Base-by-base conservation (phyloP, 345 rosid species). In the Combretum micranthum region DNA sequence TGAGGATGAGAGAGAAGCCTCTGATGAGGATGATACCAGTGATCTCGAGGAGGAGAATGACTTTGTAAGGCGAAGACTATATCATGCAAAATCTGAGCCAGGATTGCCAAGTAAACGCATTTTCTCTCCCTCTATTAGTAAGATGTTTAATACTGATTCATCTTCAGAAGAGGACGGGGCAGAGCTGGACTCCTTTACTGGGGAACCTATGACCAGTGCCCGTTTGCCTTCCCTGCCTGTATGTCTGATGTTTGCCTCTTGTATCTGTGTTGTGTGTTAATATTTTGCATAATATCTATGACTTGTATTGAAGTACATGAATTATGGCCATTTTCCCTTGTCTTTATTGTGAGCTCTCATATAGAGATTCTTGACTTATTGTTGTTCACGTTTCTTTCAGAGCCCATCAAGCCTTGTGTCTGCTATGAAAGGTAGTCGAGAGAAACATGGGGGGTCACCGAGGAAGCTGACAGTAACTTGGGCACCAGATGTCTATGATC, bases 401-500 rank as follows among this genome's bases (percentile, higher is more conserved):
- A 45, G 59, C 59, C 75, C 73, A 45, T 55, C 64, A 62, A 77
- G 76, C 71, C 80, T 81, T 60, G 71, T 72, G 46, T 80, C 99
- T 46, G 94, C 97, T 23, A 66, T 89, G 59, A 93, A 93, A 77
- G 99, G 96, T 15, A 80, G 91, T 63, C 80, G 88, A 2, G 87
- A 83, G 70, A 86, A 77, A 63, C 67, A 53, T 55, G 89, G 85
- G 18, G 65, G 52, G 49, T 43, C 81, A 21, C 80, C 80, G 0
- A 68, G 42, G 75, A 80, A 76, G 59, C 59, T 79, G 32, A 68
- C 39, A 15, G 88, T 93, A 58, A 70, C 75, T 42, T 93, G 97
- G 99, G 91, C 96, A 4, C 76, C 81, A 39, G 96, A 86, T 37
- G 96, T 93, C 58, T 85, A 86, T 61, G 99, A 92, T 69, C 98